Conservation (phyloP, 164 flowering plant species). For the Pachysandra terminalis region DNA sequence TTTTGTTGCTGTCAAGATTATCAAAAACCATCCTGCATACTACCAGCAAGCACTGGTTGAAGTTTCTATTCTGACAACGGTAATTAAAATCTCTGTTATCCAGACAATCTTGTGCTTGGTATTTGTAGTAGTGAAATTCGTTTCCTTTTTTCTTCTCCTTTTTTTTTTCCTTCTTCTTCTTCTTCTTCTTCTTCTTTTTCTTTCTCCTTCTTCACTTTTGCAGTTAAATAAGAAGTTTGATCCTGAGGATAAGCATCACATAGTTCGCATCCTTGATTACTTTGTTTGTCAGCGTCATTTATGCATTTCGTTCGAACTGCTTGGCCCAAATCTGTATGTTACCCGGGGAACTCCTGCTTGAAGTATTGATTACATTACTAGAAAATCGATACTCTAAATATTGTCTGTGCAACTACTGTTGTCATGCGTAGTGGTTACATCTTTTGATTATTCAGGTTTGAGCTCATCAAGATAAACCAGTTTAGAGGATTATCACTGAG, state of each 20-base stretch:
- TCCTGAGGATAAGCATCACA: conserved; percentile 95
- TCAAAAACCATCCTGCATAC: conserved; percentile 94
- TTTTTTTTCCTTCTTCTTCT: not conserved
- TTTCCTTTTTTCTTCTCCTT: not conserved
- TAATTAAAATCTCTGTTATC: conserved; percentile 21
- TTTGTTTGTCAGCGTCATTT: conserved; percentile 82
- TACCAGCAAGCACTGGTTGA: conserved; percentile 98
- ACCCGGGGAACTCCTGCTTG: not conserved
- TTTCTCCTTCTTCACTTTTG: conserved; percentile 14
- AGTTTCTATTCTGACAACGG: conserved; percentile 81
- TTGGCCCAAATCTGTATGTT: conserved; percentile 90
- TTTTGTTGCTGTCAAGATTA: conserved; percentile 90
- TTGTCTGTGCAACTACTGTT: not conserved
- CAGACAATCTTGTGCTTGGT: conserved; percentile 1
- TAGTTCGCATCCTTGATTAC: conserved; percentile 93
- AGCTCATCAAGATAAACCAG: conserved; percentile 83
- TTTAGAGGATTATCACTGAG: conserved; percentile 85
- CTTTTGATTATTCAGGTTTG: conserved; percentile 51
- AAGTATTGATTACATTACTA: not conserved
- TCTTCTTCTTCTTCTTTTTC: conserved; percentile 5
- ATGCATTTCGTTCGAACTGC: conserved; percentile 96
- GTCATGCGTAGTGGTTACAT: conserved; percentile 11
- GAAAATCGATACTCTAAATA: not conserved
- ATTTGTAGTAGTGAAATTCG: not conserved
- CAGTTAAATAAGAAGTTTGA: conserved; percentile 91